phyloP scores from a whole-genome alignment of 805 yeast genomes.

The Brettanomyces bruxellensis region DNA sequence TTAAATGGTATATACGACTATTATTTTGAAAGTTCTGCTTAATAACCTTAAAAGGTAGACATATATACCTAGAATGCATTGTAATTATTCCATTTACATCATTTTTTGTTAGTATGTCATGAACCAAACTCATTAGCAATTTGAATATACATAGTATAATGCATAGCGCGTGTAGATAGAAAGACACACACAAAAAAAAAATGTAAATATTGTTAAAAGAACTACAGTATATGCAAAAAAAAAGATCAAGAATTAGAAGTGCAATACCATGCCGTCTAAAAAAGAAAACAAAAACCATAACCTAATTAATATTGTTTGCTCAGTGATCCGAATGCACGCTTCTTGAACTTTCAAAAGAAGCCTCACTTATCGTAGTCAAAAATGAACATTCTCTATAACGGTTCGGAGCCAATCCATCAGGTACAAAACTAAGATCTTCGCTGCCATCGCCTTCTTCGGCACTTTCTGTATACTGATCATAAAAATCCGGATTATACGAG shows the following conservation, averaged over 20 bases:
- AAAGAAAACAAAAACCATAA: too few relatives aligned
- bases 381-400: background rate
- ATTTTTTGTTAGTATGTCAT: too few relatives aligned
- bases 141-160: too few relatives aligned
- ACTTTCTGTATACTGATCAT: background rate
- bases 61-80: too few relatives aligned
- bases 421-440: background rate
- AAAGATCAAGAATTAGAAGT: too few relatives aligned
- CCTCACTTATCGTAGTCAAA: constrained; percentile 2
- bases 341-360: constrained; percentile 1
- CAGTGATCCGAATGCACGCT: background rate
- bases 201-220: too few relatives aligned
- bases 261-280: too few relatives aligned
- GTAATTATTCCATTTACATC: too few relatives aligned
- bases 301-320: background rate
- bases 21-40: background rate
- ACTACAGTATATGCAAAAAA: too few relatives aligned
- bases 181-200: too few relatives aligned
- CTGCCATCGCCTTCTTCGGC: background rate
- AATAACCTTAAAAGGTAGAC: background rate
- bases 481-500: background rate
- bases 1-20: background rate
- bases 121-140: too few relatives aligned
- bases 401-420: background rate
- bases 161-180: too few relatives aligned